phyloP scores from a whole-genome alignment of 441 rosid species.

The Eutrema salsugineum region DNA sequence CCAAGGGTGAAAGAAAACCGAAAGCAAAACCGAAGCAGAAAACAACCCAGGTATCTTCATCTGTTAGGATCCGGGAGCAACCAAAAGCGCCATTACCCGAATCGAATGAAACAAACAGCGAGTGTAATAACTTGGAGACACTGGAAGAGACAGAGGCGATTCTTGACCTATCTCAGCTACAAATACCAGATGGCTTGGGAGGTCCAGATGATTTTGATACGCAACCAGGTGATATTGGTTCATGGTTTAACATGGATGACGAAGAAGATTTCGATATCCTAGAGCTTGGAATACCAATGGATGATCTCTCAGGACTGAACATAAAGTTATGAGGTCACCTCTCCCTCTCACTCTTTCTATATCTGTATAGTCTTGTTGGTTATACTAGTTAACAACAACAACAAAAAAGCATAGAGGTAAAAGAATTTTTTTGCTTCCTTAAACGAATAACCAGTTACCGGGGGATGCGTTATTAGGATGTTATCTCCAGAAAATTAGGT shows the following conservation, averaged over 20 bases:
- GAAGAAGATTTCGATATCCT: constrained; percentile 80
- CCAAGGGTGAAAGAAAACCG: constrained; percentile 81
- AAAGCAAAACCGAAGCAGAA: constrained; percentile 91
- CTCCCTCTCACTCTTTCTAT: constrained; percentile 1
- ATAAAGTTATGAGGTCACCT: constrained; percentile 83
- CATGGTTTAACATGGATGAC: constrained; percentile 95
- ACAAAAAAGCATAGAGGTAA: constrained; percentile 26
- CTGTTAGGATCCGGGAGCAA: constrained; percentile 58
- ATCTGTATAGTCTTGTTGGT: constrained; percentile 84
- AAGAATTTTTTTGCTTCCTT: constrained; percentile 24
- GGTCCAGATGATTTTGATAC: constrained; percentile 43
- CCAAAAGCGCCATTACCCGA: constrained; percentile 39
- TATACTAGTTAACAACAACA: constrained; percentile 71
- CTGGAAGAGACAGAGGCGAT: constrained; percentile 42
- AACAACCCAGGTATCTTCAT: constrained; percentile 67
- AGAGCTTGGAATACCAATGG: constrained; percentile 99
- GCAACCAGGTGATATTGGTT: constrained; percentile 78
- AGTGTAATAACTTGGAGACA: constrained; percentile 55
- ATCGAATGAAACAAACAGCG: constrained; percentile 48
- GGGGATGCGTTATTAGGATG: constrained; percentile 3
- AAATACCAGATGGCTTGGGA: constrained; percentile 59
- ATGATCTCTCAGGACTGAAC: constrained; percentile 91
- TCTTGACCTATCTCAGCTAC: constrained; percentile 38
- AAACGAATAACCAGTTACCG: constrained; percentile 10
- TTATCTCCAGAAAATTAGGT: constrained; percentile 18